Evolutionary conservation across 768 basidiomycete species (phyloP), one percentile per base, ranked within the genome.

Genomic region (Hericium alpestre): DNA sequence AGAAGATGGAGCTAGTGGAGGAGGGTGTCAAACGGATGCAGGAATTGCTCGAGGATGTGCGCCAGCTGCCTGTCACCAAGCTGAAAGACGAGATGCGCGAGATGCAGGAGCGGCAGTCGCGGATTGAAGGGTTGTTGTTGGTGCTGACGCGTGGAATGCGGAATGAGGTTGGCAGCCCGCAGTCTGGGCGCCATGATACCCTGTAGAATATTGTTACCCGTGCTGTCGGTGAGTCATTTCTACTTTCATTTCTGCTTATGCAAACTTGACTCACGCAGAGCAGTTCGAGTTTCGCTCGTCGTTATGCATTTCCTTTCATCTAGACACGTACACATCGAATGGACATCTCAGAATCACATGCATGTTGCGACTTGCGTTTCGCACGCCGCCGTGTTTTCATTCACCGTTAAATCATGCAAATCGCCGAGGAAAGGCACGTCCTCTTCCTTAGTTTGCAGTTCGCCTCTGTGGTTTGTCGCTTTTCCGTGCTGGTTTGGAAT

Each of bases 21-120:
- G 71, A 72, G 6, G 77, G 73, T 32, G 57, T 83, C 52, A 79
- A 71, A 61, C 74, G 76, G 57, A 66, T 90, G 41, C 86, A 90
- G 67, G 67, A 71, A 22, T 64, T 87, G 57, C 64, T 90, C 57
- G 84, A 87, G 49, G 81, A 82, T 52, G 76, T 86, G 48, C 75
- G 76, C 32, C 75, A 79, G 46, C 61, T 88, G 59, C 87, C 89
- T 7, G 79, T 89, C 18, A 75, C 79, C 38, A 77, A 70, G 59
- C 71, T 93, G 39, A 85, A 80, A 68, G 84, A 86, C 2, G 88
- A 92, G 68, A 86, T 93, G 80, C 88, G 83, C 66, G 90, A 91
- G 65, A 69, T 91, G 27, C 86, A 87, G 67, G 70, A 87, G 56
- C 83, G 86, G 49, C 88, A 90, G 71, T 81, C 82, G 16, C 79